Evolutionary conservation across 257 asterid species (phyloP).

Genomic region (Solanum rostratum): DNA sequence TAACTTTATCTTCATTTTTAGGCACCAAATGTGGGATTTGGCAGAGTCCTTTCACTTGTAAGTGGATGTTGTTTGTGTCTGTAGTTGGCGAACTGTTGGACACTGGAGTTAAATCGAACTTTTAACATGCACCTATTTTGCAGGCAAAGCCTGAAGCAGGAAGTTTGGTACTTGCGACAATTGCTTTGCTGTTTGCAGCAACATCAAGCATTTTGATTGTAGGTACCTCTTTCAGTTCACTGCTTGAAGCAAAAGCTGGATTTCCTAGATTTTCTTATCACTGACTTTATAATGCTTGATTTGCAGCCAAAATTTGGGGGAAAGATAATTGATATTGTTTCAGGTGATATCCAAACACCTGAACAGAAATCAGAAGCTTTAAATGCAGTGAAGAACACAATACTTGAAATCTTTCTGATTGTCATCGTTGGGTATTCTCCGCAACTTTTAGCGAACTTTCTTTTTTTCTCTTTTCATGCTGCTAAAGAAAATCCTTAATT

Average conservation of each 20-base stretch:
- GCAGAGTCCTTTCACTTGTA: constrained; percentile 65
- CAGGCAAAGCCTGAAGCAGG: constrained; percentile 85
- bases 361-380: constrained; percentile 61
- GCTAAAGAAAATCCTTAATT: neutral
- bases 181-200: constrained; percentile 67
- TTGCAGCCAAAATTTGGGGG: constrained; percentile 80
- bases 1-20: constrained; percentile 19
- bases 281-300: constrained; percentile 4
- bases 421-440: constrained; percentile 56
- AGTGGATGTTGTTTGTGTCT: constrained; percentile 13
- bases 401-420: constrained; percentile 41
- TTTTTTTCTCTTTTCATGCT: neutral
- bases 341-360: constrained; percentile 45
- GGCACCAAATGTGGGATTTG: constrained; percentile 79
- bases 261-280: neutral
- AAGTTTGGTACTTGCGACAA: constrained; percentile 46
- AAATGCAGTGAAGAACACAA: constrained; percentile 47
- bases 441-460: neutral
- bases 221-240: constrained; percentile 9
- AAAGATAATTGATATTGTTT: constrained; percentile 62
- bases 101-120: neutral
- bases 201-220: constrained; percentile 69
- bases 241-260: neutral
- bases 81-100: neutral
- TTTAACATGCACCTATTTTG: constrained; percentile 9